These are phyloP conservation scores for Backusella circina DNA, from an alignment of 192 early-diverging fungal species.

Conservation along the genomic window DNA sequence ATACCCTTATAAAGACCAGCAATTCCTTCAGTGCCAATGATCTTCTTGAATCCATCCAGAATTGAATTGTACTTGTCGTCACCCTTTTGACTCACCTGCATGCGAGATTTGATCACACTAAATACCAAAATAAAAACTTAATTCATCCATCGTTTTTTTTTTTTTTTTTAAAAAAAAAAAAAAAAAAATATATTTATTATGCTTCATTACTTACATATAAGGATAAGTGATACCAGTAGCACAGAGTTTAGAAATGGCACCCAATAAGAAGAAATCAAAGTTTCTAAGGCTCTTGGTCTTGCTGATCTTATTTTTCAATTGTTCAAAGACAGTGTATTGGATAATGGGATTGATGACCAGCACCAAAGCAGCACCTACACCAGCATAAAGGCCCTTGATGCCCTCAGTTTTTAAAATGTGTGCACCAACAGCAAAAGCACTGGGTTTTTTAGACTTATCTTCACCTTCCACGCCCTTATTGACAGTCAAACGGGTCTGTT, in stretches of 20 bases:
- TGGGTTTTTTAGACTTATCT: constrained; percentile 33
- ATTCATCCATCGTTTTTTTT: not conserved
- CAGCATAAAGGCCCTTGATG: constrained; percentile 82
- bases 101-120: constrained; percentile 93
- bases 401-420: constrained; percentile 91
- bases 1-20: constrained; percentile 88
- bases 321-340: constrained; percentile 99
- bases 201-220: constrained; percentile 71
- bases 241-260: constrained; percentile 91
- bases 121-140: not conserved
- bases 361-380: constrained; percentile 91
- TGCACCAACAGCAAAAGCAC: constrained; percentile 42
- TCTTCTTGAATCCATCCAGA: constrained; percentile 88
- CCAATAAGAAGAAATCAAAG: constrained; percentile 94
- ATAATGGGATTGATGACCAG: constrained; percentile 99
- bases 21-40: constrained; percentile 86
- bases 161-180: constrained; percentile 1
- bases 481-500: constrained; percentile 80
- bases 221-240: constrained; percentile 97
- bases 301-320: constrained; percentile 68
- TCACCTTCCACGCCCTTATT: constrained; percentile 62
- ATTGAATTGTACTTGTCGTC: constrained; percentile 79
- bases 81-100: constrained; percentile 91
- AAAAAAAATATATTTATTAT: not conserved
- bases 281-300: constrained; percentile 61